Conservation (phyloP, 2,329 filamentous ascomycete genomes). For the Alternaria infectoria region DNA sequence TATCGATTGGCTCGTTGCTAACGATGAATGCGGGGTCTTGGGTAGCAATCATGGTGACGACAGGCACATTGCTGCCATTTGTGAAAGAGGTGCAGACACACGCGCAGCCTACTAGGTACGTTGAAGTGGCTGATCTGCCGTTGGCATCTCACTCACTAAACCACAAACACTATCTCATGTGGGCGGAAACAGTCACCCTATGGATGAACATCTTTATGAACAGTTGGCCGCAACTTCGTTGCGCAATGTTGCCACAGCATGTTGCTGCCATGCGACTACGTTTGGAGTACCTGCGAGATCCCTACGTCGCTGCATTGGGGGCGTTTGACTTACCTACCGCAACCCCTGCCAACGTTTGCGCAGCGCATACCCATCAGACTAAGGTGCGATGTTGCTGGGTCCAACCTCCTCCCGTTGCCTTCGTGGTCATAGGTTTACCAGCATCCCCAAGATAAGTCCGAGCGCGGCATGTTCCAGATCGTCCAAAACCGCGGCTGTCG, state of each 20-base stretch:
- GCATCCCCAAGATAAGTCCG: background rate
- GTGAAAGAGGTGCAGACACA: background rate
- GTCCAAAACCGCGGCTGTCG: background rate
- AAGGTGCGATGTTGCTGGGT: background rate
- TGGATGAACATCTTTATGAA: background rate
- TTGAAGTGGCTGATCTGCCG: background rate
- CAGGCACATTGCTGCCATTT: background rate
- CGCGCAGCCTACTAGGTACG: background rate
- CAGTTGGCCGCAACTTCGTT: background rate
- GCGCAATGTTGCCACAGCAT: background rate
- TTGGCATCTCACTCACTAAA: background rate
- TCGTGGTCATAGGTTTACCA: background rate
- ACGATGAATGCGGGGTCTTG: background rate
- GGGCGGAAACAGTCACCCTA: background rate
- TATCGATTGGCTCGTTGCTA: background rate
- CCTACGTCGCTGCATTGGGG: background rate
- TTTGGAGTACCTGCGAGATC: background rate
- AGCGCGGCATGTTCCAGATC: background rate
- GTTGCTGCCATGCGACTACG: background rate
- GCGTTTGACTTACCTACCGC: background rate
- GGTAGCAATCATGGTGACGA: background rate
- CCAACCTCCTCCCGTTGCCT: background rate
- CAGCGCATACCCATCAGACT: background rate
- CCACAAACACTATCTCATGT: background rate
- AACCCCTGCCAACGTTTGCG: background rate